Evolutionary conservation across 805 yeast species (phyloP).

Genomic region (Yamadazyma olivae): DNA sequence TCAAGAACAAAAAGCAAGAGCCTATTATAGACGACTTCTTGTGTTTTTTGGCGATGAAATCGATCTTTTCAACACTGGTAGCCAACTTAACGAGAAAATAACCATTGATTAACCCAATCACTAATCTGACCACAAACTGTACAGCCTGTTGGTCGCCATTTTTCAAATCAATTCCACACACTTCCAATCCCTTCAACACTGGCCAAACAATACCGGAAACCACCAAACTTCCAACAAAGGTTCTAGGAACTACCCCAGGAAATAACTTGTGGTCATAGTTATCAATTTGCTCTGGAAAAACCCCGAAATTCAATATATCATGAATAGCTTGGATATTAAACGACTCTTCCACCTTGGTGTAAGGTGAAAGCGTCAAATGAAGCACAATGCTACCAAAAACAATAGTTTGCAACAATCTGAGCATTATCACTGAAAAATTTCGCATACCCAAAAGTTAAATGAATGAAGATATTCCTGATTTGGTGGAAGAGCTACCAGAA

Average conservation of each 20-base stretch:
- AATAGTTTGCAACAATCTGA: background rate
- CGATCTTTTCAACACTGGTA: constrained; percentile 23
- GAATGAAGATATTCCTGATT: constrained; percentile 12
- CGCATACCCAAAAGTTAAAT: too few relatives aligned
- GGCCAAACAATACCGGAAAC: constrained; percentile 48
- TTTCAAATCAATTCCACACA: constrained; percentile 19
- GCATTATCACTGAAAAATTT: constrained; percentile 4
- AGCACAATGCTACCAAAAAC: background rate
- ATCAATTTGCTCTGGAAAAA: constrained; percentile 25
- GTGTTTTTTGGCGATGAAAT: constrained; percentile 17
- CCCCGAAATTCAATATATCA: constrained; percentile 70
- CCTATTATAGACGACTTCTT: constrained; percentile 29
- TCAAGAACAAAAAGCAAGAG: constrained; percentile 58
- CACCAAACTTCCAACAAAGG: constrained; percentile 69
- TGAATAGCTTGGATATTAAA: constrained; percentile 88
- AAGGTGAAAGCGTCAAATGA: constrained; percentile 65
- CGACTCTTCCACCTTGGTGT: constrained; percentile 91
- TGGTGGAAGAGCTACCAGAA: constrained; percentile 13
- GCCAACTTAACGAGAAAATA: constrained; percentile 51
- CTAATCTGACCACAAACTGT: constrained; percentile 54
- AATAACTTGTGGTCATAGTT: constrained; percentile 72
- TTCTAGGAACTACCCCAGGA: constrained; percentile 88
- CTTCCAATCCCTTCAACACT: constrained; percentile 9
- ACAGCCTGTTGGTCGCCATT: constrained; percentile 38
- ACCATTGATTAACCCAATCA: constrained; percentile 64